Evolutionary conservation across 2,329 filamentous ascomycete species (phyloP).

Genomic region (Sphaerostilbella broomeana): DNA sequence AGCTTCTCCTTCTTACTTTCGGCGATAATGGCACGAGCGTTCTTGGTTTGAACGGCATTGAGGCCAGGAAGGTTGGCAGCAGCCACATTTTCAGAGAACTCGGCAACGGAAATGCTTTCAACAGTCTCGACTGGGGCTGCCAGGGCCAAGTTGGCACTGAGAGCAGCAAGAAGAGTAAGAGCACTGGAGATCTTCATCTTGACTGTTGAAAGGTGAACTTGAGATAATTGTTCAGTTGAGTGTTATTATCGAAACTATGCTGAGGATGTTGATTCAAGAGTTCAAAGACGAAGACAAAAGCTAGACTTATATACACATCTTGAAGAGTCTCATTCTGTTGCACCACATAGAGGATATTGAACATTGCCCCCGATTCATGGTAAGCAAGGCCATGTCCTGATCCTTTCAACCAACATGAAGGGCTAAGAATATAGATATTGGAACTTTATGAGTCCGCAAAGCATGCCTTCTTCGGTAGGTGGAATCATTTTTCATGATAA

Average conservation of each 20-base stretch:
- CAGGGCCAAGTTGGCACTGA: background rate
- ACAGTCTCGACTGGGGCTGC: background rate
- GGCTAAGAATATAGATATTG: too few species aligned
- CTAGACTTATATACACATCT: too few species aligned
- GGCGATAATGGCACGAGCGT: conserved; percentile 18
- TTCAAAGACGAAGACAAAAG: too few species aligned
- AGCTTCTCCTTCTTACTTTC: conserved; percentile 14
- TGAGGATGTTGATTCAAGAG: too few species aligned
- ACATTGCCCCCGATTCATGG: too few species aligned
- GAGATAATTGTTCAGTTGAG: background rate
- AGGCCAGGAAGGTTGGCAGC: conserved; percentile 16
- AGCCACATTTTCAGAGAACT: conserved; percentile 1
- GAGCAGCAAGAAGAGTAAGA: conserved; percentile 1
- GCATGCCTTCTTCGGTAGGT: too few species aligned
- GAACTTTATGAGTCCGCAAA: too few species aligned
- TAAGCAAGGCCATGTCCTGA: too few species aligned
- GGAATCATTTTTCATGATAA: too few species aligned
- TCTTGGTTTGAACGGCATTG: conserved; percentile 15
- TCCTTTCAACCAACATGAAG: too few species aligned
- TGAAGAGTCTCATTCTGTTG: too few species aligned
- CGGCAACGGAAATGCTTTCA: background rate
- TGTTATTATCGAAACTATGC: background rate
- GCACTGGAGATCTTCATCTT: conserved; percentile 12
- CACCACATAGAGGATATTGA: too few species aligned
- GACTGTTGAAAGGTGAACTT: background rate